These are phyloP conservation scores for Chionographis japonica DNA, from an alignment of 106 monocot species.

Conservation along the genomic window DNA sequence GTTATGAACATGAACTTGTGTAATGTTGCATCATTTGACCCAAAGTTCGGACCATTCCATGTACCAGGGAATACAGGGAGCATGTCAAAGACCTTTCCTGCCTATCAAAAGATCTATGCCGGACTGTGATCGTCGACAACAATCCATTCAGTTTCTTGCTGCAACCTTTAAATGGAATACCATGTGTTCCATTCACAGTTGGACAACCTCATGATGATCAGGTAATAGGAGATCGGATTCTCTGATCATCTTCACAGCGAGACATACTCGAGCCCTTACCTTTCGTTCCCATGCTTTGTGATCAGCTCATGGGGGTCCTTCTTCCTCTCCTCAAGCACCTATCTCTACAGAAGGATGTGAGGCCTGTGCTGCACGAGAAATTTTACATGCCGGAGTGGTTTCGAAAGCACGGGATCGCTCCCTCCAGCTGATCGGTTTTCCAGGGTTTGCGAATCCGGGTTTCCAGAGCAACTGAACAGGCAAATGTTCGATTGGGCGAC, in stretches of 20 bases:
- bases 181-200: conserved; percentile 45
- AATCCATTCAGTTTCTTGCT: conserved; percentile 52
- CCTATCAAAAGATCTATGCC: conserved; percentile 12
- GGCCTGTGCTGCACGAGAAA: conserved; percentile 32
- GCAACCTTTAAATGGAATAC: conserved; percentile 49
- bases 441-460: not conserved
- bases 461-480: not conserved
- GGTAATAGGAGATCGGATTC: conserved; percentile 6
- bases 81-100: conserved; percentile 27
- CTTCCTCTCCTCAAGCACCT: conserved; percentile 37
- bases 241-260: too few species aligned
- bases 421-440: not conserved
- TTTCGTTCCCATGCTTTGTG: too few species aligned
- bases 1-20: too few species aligned
- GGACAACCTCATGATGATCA: conserved; percentile 42
- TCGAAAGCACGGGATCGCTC: conserved; percentile 35
- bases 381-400: conserved; percentile 55
- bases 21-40: too few species aligned
- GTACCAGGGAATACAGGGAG: conserved; percentile 10
- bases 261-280: too few species aligned
- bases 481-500: too few species aligned
- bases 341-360: conserved; percentile 39
- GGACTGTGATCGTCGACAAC: conserved; percentile 27
- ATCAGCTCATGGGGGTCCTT: conserved; percentile 34
- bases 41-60: not conserved